phyloP scores from a whole-genome alignment of 2,329 filamentous ascomycete species.

The Alternaria solani region DNA sequence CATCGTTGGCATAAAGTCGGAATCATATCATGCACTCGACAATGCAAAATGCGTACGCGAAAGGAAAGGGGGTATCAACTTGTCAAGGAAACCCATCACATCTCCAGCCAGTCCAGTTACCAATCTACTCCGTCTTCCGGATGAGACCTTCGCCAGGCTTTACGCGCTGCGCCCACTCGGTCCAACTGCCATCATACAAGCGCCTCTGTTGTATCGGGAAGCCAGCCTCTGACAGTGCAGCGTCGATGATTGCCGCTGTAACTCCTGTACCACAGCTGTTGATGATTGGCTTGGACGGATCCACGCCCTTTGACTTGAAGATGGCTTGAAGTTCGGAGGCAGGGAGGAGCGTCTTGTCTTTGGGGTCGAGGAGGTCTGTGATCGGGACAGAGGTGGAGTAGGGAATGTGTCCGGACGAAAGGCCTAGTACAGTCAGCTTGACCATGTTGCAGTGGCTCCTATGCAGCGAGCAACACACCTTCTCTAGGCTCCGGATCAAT shows the following conservation, averaged over 20 bases:
- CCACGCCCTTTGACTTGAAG: conserved; percentile 81
- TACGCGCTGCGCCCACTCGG: conserved; percentile 78
- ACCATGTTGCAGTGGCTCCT: not conserved
- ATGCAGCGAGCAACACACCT: conserved; percentile 55
- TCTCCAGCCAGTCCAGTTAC: not conserved
- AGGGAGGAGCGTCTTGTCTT: conserved; percentile 81
- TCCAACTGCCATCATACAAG: conserved; percentile 98
- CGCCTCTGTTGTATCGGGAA: conserved; percentile 74
- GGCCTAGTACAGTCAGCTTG: conserved; percentile 39
- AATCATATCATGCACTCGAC: not conserved
- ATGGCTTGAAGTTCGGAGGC: conserved; percentile 75
- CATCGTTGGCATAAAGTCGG: not conserved
- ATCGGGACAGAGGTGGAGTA: conserved; percentile 86
- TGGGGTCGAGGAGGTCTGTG: conserved; percentile 78
- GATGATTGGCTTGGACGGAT: conserved; percentile 81
- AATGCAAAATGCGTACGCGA: not conserved
- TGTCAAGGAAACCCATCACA: not conserved
- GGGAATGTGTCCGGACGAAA: conserved; percentile 92
- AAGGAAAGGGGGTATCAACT: conserved; percentile 18
- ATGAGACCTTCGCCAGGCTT: conserved; percentile 69
- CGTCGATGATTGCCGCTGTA: conserved; percentile 89
- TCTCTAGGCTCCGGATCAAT: conserved; percentile 85
- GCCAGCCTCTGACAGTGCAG: conserved; percentile 80
- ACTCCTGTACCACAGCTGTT: conserved; percentile 93
- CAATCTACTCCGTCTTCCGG: conserved; percentile 54